Base-by-base conservation (phyloP, 2,329 filamentous ascomycete species). In the Huntiella savannae region DNA sequence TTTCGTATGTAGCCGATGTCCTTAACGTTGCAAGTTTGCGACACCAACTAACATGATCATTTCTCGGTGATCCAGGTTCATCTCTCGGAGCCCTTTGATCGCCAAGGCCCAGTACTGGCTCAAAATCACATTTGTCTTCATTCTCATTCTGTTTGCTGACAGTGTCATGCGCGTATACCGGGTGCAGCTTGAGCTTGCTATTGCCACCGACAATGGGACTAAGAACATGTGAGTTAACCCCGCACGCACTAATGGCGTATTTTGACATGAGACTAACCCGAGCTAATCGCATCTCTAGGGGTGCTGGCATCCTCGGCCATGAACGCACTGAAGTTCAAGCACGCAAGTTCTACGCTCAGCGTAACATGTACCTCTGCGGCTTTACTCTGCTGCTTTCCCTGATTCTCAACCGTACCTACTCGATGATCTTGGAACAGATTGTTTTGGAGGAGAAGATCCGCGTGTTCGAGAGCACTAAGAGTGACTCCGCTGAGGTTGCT, bases 311-410 rank as follows among this genome's bases (percentile, higher is more conserved):
- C 50, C 77, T 95, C 57, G 88, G 91, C 53, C 80, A 84, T 60
- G 91, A 96, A 62, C 88, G 91, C 53, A 86, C 93, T 75, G 91
- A 98, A 67, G 88, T 96, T 45, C 91, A 98, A 66, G 88, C 91
- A 54, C 86, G 91, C 73, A 98, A 98, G 68, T 98, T 98, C 73
- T 98, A 98, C 75, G 94, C 87, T 52, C 88, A 98, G 70, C 87
- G 91, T 64, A 98, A 98, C 77, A 98, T 98, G 91, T 98, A 98
- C 69, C 86, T 98, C 52, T 96, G 91, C 65, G 91, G 91, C 56
- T 98, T 98, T 72, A 98, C 91, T 4, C 80, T 98, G 53, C 96
- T 98, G 77, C 80, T 98, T 52, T 96, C 88, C 46, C 73, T 98
- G 53, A 98, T 98, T 65, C 83, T 92, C 61, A 96, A 98, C 78